phyloP scores from a whole-genome alignment of 23 red algal genomes.

The Cyanidium caldarium region DNA sequence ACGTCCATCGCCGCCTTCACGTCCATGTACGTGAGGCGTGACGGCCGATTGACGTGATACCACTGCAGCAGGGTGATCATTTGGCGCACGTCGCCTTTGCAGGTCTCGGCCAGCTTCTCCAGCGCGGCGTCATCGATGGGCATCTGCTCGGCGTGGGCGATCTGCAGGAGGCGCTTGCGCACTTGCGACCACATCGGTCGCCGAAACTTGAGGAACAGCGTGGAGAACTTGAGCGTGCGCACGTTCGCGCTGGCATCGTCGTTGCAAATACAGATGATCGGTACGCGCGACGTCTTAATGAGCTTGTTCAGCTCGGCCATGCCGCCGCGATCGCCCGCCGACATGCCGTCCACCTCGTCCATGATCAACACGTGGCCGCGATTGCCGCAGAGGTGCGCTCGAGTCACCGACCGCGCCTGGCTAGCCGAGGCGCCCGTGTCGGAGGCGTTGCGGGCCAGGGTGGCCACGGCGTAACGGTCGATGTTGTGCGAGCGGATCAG shows the following conservation, averaged over 20 bases:
- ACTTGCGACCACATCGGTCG: constrained; percentile 46
- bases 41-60: neutral
- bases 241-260: constrained; percentile 81
- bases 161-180: constrained; percentile 45
- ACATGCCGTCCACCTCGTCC: constrained; percentile 99
- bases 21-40: constrained; percentile 3
- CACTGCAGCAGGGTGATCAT: constrained; percentile 89
- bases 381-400: constrained; percentile 7
- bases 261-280: constrained; percentile 97
- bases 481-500: neutral
- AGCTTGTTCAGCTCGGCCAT: constrained; percentile 68
- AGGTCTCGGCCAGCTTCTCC: constrained; percentile 72
- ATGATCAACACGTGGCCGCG: constrained; percentile 71
- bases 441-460: neutral
- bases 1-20: neutral
- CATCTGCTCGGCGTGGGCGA: constrained; percentile 58
- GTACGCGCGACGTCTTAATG: constrained; percentile 75
- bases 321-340: constrained; percentile 78
- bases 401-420: neutral
- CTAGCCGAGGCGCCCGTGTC: neutral
- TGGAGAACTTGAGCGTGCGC: constrained; percentile 63
- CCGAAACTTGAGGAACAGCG: constrained; percentile 64
- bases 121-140: constrained; percentile 41
- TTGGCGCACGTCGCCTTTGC: constrained; percentile 87
- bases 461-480: neutral